phyloP scores from a whole-genome alignment of 352 stramenopile species.

The Pythium plurisporium region DNA sequence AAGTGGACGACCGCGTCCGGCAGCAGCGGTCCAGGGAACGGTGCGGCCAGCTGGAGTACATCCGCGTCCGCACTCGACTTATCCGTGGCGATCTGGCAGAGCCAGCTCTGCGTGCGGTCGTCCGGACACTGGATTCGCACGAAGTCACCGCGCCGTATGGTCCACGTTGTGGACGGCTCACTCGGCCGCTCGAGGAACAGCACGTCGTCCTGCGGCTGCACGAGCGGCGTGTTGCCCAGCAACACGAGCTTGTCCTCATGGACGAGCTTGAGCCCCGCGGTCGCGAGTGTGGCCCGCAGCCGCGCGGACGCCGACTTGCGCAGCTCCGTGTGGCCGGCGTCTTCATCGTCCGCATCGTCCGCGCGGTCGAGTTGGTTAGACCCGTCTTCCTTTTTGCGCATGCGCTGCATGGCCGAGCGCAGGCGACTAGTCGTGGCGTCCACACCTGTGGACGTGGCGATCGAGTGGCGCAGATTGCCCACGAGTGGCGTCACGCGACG shows the following conservation, averaged over 20 bases:
- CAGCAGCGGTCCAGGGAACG: conserved; percentile 20
- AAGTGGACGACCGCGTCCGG: conserved; percentile 22
- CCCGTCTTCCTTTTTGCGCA: conserved; percentile 5
- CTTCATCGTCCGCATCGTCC: background rate
- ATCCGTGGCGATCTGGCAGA: conserved; percentile 17
- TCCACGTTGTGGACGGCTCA: background rate
- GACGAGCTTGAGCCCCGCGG: conserved; percentile 5
- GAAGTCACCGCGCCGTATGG: conserved; percentile 17
- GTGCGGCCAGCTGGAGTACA: conserved; percentile 14
- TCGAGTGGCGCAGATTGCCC: conserved; percentile 14
- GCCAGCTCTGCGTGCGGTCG: conserved; percentile 17
- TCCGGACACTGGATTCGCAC: conserved; percentile 21
- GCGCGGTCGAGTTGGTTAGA: too few relatives aligned
- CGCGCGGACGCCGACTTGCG: background rate
- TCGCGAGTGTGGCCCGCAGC: conserved; percentile 11
- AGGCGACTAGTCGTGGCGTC: conserved; percentile 7
- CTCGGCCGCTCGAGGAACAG: conserved; percentile 18
- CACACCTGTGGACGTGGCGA: conserved; percentile 12
- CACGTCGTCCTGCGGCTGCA: conserved; percentile 23
- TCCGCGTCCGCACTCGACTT: conserved; percentile 14
- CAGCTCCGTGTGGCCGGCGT: background rate
- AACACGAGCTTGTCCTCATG: conserved; percentile 15
- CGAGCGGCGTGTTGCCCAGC: conserved; percentile 16
- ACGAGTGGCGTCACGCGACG: conserved; percentile 17
- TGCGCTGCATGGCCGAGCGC: conserved; percentile 15